These are phyloP conservation scores for Penicillium sp. DNA, from an alignment of 2,329 filamentous ascomycete species.

Conservation along the genomic window DNA sequence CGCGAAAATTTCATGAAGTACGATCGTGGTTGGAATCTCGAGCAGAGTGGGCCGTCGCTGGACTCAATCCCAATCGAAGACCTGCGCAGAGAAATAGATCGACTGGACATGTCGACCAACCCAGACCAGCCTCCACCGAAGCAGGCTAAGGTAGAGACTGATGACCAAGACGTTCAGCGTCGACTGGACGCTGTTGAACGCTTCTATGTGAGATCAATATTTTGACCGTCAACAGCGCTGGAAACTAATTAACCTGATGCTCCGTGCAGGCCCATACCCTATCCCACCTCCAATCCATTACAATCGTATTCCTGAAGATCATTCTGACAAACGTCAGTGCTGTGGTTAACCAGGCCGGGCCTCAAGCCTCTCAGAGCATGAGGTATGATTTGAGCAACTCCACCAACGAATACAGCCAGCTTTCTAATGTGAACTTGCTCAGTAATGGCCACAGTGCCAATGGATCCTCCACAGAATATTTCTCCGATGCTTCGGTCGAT, in stretches of 20 bases:
- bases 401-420: not conserved
- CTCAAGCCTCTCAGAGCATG: constrained; percentile 45
- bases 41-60: constrained; percentile 31
- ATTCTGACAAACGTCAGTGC: constrained; percentile 84
- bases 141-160: constrained; percentile 29
- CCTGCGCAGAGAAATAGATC: constrained; percentile 43
- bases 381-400: constrained; percentile 43
- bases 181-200: constrained; percentile 71
- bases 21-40: constrained; percentile 79
- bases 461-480: constrained; percentile 27
- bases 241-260: constrained; percentile 7
- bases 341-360: constrained; percentile 62
- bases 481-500: constrained; percentile 53
- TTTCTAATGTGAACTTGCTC: constrained; percentile 7
- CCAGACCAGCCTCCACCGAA: constrained; percentile 13
- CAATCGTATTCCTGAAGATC: constrained; percentile 88
- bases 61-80: constrained; percentile 34
- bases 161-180: constrained; percentile 44
- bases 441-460: constrained; percentile 30
- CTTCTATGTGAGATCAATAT: constrained; percentile 69
- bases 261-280: constrained; percentile 63
- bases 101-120: constrained; percentile 22
- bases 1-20: constrained; percentile 87
- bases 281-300: constrained; percentile 83
- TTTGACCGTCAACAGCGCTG: not conserved